These are phyloP conservation scores for Coriaria nepalensis DNA, from an alignment of 306 rosid genomes.

Conservation along the genomic window DNA sequence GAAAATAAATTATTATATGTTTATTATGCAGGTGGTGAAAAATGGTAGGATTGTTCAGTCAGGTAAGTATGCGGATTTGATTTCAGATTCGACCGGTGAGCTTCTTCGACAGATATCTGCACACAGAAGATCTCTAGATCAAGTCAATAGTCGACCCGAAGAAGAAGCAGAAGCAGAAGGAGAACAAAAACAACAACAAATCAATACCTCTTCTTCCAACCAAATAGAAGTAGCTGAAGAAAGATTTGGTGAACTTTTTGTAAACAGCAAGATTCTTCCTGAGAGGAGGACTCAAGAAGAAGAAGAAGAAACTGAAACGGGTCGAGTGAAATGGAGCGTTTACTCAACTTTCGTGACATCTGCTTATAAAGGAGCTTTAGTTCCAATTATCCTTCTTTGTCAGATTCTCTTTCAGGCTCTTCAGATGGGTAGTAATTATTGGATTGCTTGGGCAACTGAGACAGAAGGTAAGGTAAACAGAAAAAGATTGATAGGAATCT, in stretches of 20 bases:
- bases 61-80: conserved; percentile 50
- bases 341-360: conserved; percentile 61
- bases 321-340: conserved; percentile 73
- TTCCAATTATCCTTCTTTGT: conserved; percentile 51
- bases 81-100: conserved; percentile 34
- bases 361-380: conserved; percentile 47
- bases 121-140: conserved; percentile 45
- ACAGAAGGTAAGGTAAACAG: conserved; percentile 24
- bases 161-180: conserved; percentile 15
- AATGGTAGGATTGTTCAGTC: conserved; percentile 49
- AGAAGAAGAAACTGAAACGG: conserved; percentile 56
- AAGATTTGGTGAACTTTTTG: conserved; percentile 19
- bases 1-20: neutral
- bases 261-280: conserved; percentile 14
- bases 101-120: conserved; percentile 62
- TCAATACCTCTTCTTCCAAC: conserved; percentile 14
- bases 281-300: conserved; percentile 26
- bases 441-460: conserved; percentile 87
- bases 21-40: conserved; percentile 40
- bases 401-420: conserved; percentile 60
- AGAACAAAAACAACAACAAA: too few species aligned
- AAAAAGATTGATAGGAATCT: conserved; percentile 33
- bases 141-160: conserved; percentile 27
- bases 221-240: conserved; percentile 42
- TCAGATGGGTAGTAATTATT: conserved; percentile 78